Base-by-base conservation (phyloP, 192 early-diverging fungal species). In the Radiomyces spectabilis region DNA sequence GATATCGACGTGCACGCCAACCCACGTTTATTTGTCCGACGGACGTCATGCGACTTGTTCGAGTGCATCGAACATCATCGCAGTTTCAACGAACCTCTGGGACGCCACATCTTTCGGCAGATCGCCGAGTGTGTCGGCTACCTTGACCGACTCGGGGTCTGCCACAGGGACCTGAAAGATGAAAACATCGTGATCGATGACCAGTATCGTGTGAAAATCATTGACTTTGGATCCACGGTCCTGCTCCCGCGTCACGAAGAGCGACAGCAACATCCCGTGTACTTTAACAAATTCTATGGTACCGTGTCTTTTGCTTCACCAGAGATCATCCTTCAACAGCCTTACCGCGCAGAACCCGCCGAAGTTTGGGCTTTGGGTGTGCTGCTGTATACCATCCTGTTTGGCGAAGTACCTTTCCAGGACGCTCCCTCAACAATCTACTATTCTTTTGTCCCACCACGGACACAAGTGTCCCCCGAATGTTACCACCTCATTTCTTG, bases 141-240 rank as follows among this genome's bases (percentile, higher is more conserved):
- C 55, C 67, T 92, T 13, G 77, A 87, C 42, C 53, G 35, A 1
- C 59, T 63, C 1, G 77, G 75, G 27, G 80, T 92, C 32, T 83
- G 87, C 25, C 89, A 92, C 59, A 78, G 86, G 19, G 86, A 89
- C 51, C 80, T 92, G 58, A 92, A 89, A 71, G 89, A 88, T 59
- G 85, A 87, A 41, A 85, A 85, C 51, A 76, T 79, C 43, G 58
- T 68, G n/a, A 61, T 64, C 49, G 72, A 71, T 40, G 39, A 35
- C 24, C 49, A 70, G 35, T 71, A 61, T 41, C 40, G 55, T 37
- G 65, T 72, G 53, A 80, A 78, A 52, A 46, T 85, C 29, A 88
- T 86, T 66, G 84, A 89, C 60, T 81, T 86, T 66, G 83, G 81
- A 1, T 77, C 75, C 16, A 71, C 78, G 7, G 71, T 78, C 0